phyloP scores from a whole-genome alignment of 2,329 filamentous ascomycete genomes.

The Penicillium sp. region DNA sequence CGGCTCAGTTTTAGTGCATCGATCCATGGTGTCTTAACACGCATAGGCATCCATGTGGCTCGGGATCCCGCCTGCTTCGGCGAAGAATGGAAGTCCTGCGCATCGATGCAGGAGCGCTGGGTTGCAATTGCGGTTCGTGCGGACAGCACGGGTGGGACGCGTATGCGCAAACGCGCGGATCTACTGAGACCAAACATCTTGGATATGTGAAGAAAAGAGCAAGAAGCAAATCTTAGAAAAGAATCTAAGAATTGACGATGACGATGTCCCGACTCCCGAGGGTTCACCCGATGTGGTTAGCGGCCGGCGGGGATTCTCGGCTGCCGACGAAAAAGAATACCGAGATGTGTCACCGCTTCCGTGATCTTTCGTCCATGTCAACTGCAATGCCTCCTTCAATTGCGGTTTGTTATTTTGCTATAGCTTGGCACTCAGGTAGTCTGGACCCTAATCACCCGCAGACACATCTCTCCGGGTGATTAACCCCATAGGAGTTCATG shows the following conservation, averaged over 20 bases:
- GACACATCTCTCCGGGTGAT: no score
- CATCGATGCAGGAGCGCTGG: conserved; percentile 12
- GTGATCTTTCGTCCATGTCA: neutral
- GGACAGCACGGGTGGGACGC: conserved; percentile 13
- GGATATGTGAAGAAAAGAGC: neutral
- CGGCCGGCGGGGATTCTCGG: conserved; percentile 31
- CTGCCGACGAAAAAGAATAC: conserved; percentile 7
- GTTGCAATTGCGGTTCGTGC: conserved; percentile 12
- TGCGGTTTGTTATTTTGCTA: no score
- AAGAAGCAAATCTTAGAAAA: neutral
- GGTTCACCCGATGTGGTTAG: conserved; percentile 22
- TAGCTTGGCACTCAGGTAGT: neutral
- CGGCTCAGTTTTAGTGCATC: conserved; percentile 62
- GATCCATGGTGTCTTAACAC: conserved; percentile 69
- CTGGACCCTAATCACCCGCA: neutral
- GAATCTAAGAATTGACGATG: conserved; percentile 5
- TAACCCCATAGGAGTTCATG: no score
- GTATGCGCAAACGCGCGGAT: conserved; percentile 21
- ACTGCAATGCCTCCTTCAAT: no score
- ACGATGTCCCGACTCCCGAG: conserved; percentile 19
- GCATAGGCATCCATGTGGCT: conserved; percentile 54
- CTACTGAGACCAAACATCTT: conserved; percentile 23
- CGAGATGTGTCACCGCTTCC: conserved; percentile 3
- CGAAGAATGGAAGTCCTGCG: conserved; percentile 32
- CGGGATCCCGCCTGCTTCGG: conserved; percentile 27